Conservation (phyloP, 495 filamentous ascomycete species). For the Jackrogersella multiformis region DNA sequence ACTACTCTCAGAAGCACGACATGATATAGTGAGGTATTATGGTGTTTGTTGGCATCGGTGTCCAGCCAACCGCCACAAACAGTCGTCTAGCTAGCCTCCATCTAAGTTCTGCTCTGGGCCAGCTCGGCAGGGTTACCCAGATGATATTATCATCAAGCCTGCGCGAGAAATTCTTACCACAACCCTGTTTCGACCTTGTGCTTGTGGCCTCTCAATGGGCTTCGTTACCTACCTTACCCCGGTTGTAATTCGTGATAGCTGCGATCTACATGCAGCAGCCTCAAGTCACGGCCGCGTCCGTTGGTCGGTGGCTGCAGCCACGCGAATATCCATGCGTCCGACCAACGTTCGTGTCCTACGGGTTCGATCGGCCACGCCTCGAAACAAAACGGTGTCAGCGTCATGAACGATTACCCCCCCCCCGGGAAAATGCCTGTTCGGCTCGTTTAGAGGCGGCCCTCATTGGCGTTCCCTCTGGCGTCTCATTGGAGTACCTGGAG, state of each 20-base stretch:
- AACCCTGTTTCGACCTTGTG: not conserved
- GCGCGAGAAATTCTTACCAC: not conserved
- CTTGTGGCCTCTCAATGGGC: conserved; percentile 11
- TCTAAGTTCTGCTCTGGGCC: not conserved
- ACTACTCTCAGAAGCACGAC: not conserved
- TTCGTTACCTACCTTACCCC: not conserved
- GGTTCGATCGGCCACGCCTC: conserved; percentile 3
- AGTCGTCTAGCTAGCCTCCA: not conserved
- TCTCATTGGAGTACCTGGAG: conserved; percentile 3
- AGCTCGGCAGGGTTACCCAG: not conserved
- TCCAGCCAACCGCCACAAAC: not conserved
- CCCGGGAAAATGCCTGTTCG: conserved; percentile 11
- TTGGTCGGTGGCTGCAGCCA: conserved; percentile 29
- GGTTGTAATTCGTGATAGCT: not conserved
- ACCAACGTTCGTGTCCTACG: conserved; percentile 21
- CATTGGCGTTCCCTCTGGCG: conserved; percentile 12
- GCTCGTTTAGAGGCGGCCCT: conserved; percentile 19
- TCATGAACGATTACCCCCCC: not conserved
- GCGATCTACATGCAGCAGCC: conserved; percentile 12
- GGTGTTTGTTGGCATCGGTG: not conserved
- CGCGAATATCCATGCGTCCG: conserved; percentile 16
- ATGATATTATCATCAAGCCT: too few species aligned
- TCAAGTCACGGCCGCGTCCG: conserved; percentile 2
- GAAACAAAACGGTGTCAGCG: not conserved
- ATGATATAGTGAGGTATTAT: too few species aligned